phyloP scores from a whole-genome alignment of 1,284 basidiomycete genomes.

The Inonotus obliquus region DNA sequence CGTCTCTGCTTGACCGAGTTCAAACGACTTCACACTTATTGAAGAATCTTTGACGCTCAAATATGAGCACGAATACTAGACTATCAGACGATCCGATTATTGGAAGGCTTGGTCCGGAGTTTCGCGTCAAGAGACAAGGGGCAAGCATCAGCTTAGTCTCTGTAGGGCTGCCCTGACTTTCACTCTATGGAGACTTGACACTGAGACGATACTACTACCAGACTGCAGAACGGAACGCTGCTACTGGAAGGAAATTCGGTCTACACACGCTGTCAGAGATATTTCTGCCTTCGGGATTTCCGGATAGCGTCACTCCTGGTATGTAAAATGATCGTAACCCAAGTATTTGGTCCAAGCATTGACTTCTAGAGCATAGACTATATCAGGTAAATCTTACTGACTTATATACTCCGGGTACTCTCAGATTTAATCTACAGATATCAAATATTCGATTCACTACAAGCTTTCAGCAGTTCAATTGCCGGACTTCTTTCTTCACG shows the following conservation, averaged over 20 bases:
- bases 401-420: constrained; percentile 25
- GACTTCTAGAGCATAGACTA: constrained; percentile 19
- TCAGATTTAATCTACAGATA: constrained; percentile 39
- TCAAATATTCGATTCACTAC: constrained; percentile 59
- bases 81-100: not conserved
- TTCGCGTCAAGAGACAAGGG: not conserved
- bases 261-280: constrained; percentile 31
- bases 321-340: constrained; percentile 8
- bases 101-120: not conserved
- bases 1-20: too few species aligned
- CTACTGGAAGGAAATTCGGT: not conserved
- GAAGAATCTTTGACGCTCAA: too few species aligned
- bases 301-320: constrained; percentile 56
- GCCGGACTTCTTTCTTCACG: constrained; percentile 58
- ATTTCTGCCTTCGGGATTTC: constrained; percentile 60
- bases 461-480: constrained; percentile 65
- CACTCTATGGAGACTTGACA: not conserved
- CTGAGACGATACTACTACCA: not conserved
- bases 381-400: not conserved
- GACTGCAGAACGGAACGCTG: not conserved
- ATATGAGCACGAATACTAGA: not conserved
- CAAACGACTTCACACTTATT: too few species aligned
- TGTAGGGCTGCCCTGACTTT: not conserved
- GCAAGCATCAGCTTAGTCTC: not conserved
- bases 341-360: not conserved